These are phyloP conservation scores for Colletotrichum euphorbiae DNA, from an alignment of 2,329 filamentous ascomycete species.

Conservation along the genomic window DNA sequence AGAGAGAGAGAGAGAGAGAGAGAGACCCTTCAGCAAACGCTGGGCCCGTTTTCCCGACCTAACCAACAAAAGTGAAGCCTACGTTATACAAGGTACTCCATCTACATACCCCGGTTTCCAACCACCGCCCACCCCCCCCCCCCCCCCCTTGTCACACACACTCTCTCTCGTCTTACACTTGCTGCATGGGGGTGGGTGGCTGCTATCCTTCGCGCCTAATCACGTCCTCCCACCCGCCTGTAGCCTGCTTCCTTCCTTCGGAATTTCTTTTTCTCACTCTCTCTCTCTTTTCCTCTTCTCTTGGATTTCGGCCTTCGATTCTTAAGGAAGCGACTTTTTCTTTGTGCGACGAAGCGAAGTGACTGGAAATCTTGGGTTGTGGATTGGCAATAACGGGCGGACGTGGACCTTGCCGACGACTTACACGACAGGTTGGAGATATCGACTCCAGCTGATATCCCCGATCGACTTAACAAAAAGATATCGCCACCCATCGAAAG, in stretches of 20 bases:
- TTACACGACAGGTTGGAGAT: neutral
- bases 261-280: too few relatives aligned
- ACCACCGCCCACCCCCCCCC: neutral
- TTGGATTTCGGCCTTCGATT: neutral
- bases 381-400: neutral
- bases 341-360: neutral
- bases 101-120: conserved; percentile 1
- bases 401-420: conserved; percentile 12
- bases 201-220: conserved; percentile 8
- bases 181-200: neutral
- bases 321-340: neutral
- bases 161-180: conserved; percentile 14
- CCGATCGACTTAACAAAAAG: neutral
- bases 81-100: neutral
- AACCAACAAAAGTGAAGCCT: conserved; percentile 34
- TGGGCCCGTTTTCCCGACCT: conserved; percentile 12
- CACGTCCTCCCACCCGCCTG: neutral
- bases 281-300: neutral
- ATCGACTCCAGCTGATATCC: neutral
- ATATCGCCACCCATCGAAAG: neutral
- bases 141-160: conserved; percentile 7
- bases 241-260: conserved; percentile 8
- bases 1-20: neutral
- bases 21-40: conserved; percentile 22
- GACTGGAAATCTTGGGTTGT: neutral